phyloP scores from a whole-genome alignment of 2,329 filamentous ascomycete genomes.

The Remersonia thermophila region DNA sequence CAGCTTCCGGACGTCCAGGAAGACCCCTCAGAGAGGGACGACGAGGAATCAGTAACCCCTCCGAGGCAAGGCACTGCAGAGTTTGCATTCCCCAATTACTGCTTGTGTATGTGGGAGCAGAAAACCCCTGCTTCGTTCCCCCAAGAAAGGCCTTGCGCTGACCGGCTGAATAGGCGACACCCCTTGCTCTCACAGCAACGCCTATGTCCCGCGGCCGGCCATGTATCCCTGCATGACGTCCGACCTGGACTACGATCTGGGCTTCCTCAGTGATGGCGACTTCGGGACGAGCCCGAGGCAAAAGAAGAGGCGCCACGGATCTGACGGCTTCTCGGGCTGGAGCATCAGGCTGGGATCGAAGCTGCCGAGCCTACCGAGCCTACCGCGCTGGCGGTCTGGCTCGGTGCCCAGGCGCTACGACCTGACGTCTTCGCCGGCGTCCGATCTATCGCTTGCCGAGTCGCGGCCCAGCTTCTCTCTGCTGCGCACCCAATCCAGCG shows the following conservation, averaged over 20 bases:
- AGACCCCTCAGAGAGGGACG: slow-evolving; percentile 61
- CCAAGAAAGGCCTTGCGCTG: slow-evolving; percentile 11
- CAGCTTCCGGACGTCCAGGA: slow-evolving; percentile 74
- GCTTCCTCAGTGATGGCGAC: slow-evolving; percentile 54
- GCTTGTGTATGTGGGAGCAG: slow-evolving; percentile 53
- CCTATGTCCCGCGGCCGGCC: no score
- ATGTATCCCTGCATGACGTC: slow-evolving; percentile 23
- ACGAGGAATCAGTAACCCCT: slow-evolving; percentile 38
- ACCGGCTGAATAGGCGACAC: slow-evolving; percentile 39
- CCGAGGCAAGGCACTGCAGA: slow-evolving; percentile 26
- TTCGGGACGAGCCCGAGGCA: slow-evolving; percentile 32
- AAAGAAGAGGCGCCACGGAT: slow-evolving; percentile 45
- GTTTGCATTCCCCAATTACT: slow-evolving; percentile 35
- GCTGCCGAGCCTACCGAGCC: slow-evolving; percentile 37
- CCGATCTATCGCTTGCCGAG: slow-evolving; percentile 66
- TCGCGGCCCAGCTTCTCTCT: slow-evolving; percentile 54
- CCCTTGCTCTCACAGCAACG: slow-evolving; percentile 40
- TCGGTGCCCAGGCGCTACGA: slow-evolving; percentile 35
- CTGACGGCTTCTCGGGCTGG: slow-evolving; percentile 49
- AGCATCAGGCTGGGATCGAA: slow-evolving; percentile 54
- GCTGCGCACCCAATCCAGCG: slow-evolving; percentile 49
- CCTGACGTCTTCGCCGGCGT: slow-evolving; percentile 48
- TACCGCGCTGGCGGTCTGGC: slow-evolving; percentile 38
- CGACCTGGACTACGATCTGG: slow-evolving; percentile 52
- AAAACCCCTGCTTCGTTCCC: slow-evolving; percentile 3